These are phyloP conservation scores for Psidium friedrichsthalianum DNA, from an alignment of 345 rosid species.

Conservation along the genomic window DNA sequence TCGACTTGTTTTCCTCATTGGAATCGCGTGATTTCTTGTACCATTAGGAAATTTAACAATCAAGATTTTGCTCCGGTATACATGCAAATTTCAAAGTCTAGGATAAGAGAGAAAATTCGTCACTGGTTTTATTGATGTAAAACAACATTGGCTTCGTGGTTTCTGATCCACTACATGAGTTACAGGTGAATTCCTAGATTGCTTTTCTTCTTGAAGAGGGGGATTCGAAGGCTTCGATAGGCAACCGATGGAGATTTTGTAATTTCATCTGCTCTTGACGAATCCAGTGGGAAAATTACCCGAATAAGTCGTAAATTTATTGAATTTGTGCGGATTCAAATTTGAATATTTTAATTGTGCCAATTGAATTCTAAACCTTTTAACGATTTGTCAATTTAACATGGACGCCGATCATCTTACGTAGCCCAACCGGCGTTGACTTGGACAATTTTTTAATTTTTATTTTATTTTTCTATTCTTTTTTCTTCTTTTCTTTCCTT, in stretches of 20 bases:
- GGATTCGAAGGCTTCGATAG: background rate
- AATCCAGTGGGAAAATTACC: background rate
- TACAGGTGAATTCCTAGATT: background rate
- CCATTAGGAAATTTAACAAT: background rate
- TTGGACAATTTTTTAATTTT: too few species aligned
- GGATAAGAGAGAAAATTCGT: background rate
- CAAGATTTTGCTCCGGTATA: background rate
- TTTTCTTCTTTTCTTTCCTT: too few species aligned
- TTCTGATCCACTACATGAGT: background rate
- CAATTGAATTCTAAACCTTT: too few species aligned
- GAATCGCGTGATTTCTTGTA: background rate
- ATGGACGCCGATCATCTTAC: too few species aligned
- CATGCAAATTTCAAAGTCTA: background rate
- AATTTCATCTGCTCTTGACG: background rate
- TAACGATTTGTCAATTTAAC: too few species aligned
- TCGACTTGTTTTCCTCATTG: background rate
- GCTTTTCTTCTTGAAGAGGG: background rate
- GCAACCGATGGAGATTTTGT: background rate
- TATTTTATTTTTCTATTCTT: too few species aligned
- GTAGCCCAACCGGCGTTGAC: too few species aligned
- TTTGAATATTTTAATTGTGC: too few species aligned
- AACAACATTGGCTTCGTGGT: background rate
- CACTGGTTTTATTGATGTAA: background rate
- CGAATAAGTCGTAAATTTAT: too few species aligned
- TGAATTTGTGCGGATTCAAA: too few species aligned